These are phyloP conservation scores for Vaccinium darrowii DNA, from an alignment of 148 eudicot species.

Conservation along the genomic window DNA sequence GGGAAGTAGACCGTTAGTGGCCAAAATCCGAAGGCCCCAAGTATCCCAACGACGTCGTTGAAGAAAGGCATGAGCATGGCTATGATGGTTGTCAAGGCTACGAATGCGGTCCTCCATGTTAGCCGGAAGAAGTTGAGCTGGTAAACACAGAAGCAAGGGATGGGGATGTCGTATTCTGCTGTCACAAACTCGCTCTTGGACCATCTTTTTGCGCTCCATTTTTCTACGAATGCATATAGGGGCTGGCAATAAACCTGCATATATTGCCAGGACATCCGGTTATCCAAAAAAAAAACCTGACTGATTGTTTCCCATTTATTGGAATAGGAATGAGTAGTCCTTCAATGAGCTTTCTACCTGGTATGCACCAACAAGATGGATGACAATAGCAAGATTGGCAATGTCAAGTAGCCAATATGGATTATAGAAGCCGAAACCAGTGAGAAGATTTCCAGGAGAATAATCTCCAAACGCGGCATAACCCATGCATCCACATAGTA, in stretches of 20 bases:
- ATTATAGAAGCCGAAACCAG: constrained; percentile 56
- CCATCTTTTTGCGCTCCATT: constrained; percentile 30
- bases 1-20: constrained; percentile 43
- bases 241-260: constrained; percentile 44
- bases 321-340: too few relatives aligned
- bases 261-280: neutral
- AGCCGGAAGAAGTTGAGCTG: constrained; percentile 34
- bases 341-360: constrained; percentile 26
- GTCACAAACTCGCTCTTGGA: constrained; percentile 30
- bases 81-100: constrained; percentile 31
- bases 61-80: constrained; percentile 53
- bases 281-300: too few relatives aligned
- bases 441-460: constrained; percentile 52
- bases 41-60: constrained; percentile 47
- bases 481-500: constrained; percentile 56
- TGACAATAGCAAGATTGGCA: constrained; percentile 46
- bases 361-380: constrained; percentile 54
- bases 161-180: constrained; percentile 21
- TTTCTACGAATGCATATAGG: constrained; percentile 45
- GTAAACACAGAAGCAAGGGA: constrained; percentile 25
- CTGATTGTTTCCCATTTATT: too few relatives aligned
- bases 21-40: constrained; percentile 49
- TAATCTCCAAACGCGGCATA: constrained; percentile 57
- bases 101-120: constrained; percentile 44
- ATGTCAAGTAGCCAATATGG: constrained; percentile 58